Evolutionary conservation across 176 grass and related monocot species (phyloP).

Genomic region (Cenchrus americanus): DNA sequence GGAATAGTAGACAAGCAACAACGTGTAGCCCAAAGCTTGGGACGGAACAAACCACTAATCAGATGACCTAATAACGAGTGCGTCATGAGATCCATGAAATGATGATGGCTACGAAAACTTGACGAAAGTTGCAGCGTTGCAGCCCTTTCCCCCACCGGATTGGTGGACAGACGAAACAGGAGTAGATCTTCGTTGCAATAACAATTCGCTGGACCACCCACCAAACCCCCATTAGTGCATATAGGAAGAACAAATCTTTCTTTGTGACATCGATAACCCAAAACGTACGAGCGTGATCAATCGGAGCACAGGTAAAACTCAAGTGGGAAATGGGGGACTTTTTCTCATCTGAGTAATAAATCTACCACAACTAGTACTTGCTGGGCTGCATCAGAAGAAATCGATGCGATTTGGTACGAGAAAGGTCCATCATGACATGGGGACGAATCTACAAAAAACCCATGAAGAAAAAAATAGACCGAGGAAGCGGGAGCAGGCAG

Average conservation of each 20-base stretch:
- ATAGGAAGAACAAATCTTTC: slow-evolving; percentile 37
- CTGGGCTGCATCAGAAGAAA: too few species aligned
- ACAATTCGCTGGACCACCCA: slow-evolving; percentile 29
- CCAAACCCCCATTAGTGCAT: not conserved
- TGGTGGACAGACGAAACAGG: not conserved
- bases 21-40: slow-evolving; percentile 3
- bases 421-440: slow-evolving; percentile 20
- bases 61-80: slow-evolving; percentile 10
- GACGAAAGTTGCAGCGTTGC: not conserved
- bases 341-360: slow-evolving; percentile 28
- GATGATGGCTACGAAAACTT: slow-evolving; percentile 37
- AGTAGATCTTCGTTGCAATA: slow-evolving; percentile 32
- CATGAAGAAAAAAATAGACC: not conserved
- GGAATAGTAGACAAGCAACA: slow-evolving; percentile 24
- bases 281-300: not conserved
- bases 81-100: slow-evolving; percentile 58
- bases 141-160: not conserved
- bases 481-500: not conserved
- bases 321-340: not conserved
- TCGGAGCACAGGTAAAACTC: not conserved
- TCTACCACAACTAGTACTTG: slow-evolving; percentile 20
- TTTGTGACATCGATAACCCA: slow-evolving; percentile 38
- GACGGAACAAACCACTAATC: slow-evolving; percentile 27
- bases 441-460: slow-evolving; percentile 29
- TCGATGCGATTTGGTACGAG: slow-evolving; percentile 33